Conservation (phyloP, 148 eudicot species). For the Agrostemma githago region DNA sequence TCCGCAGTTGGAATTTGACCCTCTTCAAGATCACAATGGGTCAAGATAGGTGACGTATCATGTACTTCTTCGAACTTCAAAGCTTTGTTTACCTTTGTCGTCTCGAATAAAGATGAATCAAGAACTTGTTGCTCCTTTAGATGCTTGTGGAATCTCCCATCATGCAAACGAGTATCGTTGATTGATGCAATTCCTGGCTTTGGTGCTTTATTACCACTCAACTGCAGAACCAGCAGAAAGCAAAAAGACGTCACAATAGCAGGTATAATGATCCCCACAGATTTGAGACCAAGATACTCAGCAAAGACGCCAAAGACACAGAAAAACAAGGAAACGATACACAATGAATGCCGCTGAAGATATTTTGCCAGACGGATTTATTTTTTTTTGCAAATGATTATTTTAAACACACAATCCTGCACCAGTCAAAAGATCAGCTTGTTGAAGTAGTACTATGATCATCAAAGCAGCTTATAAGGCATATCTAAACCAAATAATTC, state of each 20-base stretch:
- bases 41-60: not conserved
- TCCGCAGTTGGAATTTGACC: constrained; percentile 29
- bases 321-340: not conserved
- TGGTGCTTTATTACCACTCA: constrained; percentile 4
- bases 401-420: not conserved
- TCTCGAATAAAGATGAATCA: constrained; percentile 1
- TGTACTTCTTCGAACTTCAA: not conserved
- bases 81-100: not conserved
- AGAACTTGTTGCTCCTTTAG: constrained; percentile 10
- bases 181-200: constrained; percentile 2
- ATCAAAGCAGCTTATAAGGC: not conserved
- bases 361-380: not conserved
- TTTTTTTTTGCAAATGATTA: not conserved
- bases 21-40: constrained; percentile 26
- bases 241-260: constrained; percentile 14
- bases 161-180: constrained; percentile 6
- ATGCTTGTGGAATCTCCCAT: constrained; percentile 10
- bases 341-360: not conserved
- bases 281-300: not conserved
- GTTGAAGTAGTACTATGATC: constrained; percentile 5
- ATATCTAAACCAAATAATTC: not conserved
- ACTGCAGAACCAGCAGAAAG: constrained; percentile 22
- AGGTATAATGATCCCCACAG: constrained; percentile 10
- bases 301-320: not conserved
- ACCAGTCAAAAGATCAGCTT: not conserved